These are phyloP conservation scores for Arabidopsis lyrata DNA, from an alignment of 441 rosid species.

Conservation along the genomic window DNA sequence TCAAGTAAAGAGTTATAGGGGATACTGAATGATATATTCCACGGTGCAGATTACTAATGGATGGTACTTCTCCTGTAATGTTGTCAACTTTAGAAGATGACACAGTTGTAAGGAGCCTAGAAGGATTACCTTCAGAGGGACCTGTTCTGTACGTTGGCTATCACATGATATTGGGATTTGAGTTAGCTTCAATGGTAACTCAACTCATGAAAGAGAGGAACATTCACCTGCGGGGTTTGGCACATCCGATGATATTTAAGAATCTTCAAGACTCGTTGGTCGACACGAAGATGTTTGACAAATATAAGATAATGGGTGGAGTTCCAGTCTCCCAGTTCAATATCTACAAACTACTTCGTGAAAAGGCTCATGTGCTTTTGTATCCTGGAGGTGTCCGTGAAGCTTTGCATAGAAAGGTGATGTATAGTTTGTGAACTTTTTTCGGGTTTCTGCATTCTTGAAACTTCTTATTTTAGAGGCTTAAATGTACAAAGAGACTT, in stretches of 20 bases:
- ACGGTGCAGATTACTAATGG: constrained; percentile 38
- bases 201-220: constrained; percentile 51
- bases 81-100: constrained; percentile 68
- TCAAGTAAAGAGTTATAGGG: constrained; percentile 4
- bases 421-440: not conserved
- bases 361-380: constrained; percentile 64
- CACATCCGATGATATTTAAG: constrained; percentile 64
- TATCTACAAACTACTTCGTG: constrained; percentile 61
- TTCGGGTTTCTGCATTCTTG: not conserved
- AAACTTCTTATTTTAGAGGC: not conserved
- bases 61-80: constrained; percentile 54
- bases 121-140: constrained; percentile 69
- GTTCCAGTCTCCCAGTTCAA: constrained; percentile 63
- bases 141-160: constrained; percentile 72
- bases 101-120: constrained; percentile 58
- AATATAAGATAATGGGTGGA: constrained; percentile 62
- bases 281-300: constrained; percentile 47
- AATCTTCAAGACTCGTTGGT: constrained; percentile 32
- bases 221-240: constrained; percentile 65
- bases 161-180: constrained; percentile 69
- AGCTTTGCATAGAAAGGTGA: constrained; percentile 74
- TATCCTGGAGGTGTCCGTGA: constrained; percentile 82
- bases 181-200: constrained; percentile 49
- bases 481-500: constrained; percentile 7
- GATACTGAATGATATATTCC: constrained; percentile 7